Base-by-base conservation (phyloP, 805 yeast genomes). In the Kodamaea kakaduensis region DNA sequence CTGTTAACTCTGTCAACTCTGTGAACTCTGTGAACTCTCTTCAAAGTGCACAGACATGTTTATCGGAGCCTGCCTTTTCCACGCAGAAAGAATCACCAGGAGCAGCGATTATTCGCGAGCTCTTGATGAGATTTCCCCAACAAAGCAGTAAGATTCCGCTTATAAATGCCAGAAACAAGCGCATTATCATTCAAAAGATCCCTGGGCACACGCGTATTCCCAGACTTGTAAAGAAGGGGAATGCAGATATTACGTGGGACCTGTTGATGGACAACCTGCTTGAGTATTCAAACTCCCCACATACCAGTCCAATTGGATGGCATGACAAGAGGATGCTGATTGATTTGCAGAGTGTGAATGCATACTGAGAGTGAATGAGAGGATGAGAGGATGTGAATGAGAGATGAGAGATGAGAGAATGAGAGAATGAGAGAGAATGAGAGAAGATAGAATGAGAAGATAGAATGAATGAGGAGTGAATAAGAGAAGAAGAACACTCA, bases 171-270 rank as follows among this genome's bases (percentile, higher is more conserved):
- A 7, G 17, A 5, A 15, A 13, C 37, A 52, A 53, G 6, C 42
- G 50, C 8, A 64, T 61, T 3, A 44, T 44, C 2, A 48, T 64
- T 17, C 45, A 46, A 22, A 57, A 61, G 43, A 44, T 29, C 18
- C 32, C 28, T 1, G 37, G 41, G 3, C 40, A 36, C 3, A 44
- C 58, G 8, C 34, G 37, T 18, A 56, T 14, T 65, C 69, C 7
- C 42, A 48, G 20, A 54, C 60, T 10, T 45, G 59, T 20, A 52
- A 25, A 14, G 18, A 15, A 28, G 20, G 15, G 21, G 16, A 12
- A 17, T 21, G 31, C 19, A 14, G 38, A 34, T 12, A 26, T 26
- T 14, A 22, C 38, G 21, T 34, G 38, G 38, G 38, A 34, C 15
- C 31, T 31, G 29, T 34, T 34, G 19, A 34, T 34, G 33, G 30